Percentiles rank a stretch among this genome's conserved stretches.
Evolutionary conservation across 164 flowering plant species (phyloP).

Genomic region (Echeveria elegans): DNA sequence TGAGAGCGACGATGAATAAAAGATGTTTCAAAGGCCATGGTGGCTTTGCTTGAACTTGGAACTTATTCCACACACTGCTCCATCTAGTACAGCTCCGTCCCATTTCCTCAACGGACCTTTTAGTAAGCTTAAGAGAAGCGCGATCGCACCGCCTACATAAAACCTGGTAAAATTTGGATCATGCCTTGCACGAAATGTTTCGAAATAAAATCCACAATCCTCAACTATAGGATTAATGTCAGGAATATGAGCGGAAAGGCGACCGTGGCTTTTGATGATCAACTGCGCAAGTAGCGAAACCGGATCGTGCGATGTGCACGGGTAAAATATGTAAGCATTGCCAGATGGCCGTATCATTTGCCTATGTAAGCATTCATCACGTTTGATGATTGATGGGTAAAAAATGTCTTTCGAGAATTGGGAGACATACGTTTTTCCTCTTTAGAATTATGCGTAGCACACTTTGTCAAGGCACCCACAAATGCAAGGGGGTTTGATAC

Average conservation of each 20-base stretch:
- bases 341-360: no score
- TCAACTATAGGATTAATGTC: conserved; percentile 2
- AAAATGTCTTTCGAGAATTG: no score
- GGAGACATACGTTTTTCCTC: no score
- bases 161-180: not conserved
- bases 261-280: conserved; percentile 6
- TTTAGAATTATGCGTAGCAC: no score
- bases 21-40: conserved; percentile 6
- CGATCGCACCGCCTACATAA: conserved; percentile 3
- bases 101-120: not conserved
- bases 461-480: no score
- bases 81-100: not conserved
- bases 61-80: conserved; percentile 5
- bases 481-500: no score
- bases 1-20: not conserved
- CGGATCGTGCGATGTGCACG: not conserved
- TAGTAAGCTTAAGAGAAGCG: not conserved
- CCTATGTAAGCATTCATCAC: no score
- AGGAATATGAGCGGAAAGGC: conserved; percentile 1
- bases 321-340: no score
- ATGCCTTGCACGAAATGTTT: not conserved
- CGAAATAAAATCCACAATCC: not conserved
- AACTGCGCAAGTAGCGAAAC: not conserved
- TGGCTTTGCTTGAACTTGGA: conserved; percentile 3
- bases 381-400: no score